These are phyloP conservation scores for Rhynchosporium secalis DNA, from an alignment of 2,329 filamentous ascomycete genomes.

Conservation along the genomic window DNA sequence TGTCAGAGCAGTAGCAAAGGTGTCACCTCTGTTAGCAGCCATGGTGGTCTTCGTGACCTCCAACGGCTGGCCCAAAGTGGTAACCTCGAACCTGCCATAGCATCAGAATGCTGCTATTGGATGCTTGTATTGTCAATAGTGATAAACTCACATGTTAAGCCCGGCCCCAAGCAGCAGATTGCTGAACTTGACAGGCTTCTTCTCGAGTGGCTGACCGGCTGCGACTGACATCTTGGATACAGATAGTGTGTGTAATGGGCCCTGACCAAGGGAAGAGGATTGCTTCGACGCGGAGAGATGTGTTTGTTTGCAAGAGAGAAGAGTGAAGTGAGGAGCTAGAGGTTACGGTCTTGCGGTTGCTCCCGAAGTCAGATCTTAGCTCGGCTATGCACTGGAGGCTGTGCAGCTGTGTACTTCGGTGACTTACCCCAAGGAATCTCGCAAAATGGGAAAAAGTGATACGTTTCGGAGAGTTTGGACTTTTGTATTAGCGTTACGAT, in stretches of 20 bases:
- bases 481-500: neutral
- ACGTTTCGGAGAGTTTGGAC: conserved; percentile 14
- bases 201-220: conserved; percentile 66
- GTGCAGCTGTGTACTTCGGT: conserved; percentile 10
- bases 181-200: conserved; percentile 99
- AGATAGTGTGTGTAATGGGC: conserved; percentile 60
- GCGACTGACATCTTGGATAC: conserved; percentile 62
- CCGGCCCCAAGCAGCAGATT: conserved; percentile 70
- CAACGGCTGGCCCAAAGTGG: conserved; percentile 71
- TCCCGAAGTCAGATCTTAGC: conserved; percentile 13
- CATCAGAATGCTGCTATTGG: conserved; percentile 9
- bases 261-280: conserved; percentile 97
- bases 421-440: neutral
- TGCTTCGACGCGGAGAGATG: conserved; percentile 70
- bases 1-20: conserved; percentile 76
- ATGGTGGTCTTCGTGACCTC: conserved; percentile 99
- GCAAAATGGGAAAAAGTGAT: neutral
- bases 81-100: conserved; percentile 47
- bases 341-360: neutral
- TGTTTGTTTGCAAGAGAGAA: conserved; percentile 1
- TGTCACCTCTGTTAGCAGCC: conserved; percentile 92
- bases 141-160: conserved; percentile 37
- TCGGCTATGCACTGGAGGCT: neutral
- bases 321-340: neutral
- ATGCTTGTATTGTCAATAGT: neutral